Evolutionary conservation across 768 basidiomycete genomes (phyloP), one percentile per base, ranked within the genome.

Genomic region (Kwoniella newhampshirensis): DNA sequence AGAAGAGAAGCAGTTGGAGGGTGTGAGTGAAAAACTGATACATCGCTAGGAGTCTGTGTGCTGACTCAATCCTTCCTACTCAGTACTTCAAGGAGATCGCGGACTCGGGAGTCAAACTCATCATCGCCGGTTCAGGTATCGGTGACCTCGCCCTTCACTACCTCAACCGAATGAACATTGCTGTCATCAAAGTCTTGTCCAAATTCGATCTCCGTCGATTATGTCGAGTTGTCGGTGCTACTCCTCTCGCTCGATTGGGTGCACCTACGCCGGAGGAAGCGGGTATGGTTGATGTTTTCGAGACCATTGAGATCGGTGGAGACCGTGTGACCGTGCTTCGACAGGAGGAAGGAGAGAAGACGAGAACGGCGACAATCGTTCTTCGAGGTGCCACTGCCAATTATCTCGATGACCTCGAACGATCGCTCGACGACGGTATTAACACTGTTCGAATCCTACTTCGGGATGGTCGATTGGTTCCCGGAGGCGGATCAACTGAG

Each of bases 61-160:
- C n/a, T n/a, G n/a, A n/a, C n/a, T n/a, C n/a, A n/a, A n/a, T n/a
- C n/a, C n/a, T n/a, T n/a, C n/a, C n/a, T n/a, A n/a, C n/a, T n/a
- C 62, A 94, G 91, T 92, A 93, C 75, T 85, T 98, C 81, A 87
- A 91, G 80, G 94, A 98, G 79, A 91, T 99, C 63, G 90, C 92
- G 3, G 91, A 93, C 68, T 87, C 93, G 2, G 96, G 94, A 40
- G 87, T 99, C 68, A 89, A 87, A 74, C 83, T 97, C 63, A 85
- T 99, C 81, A 83, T 99, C 63, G 94, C 91, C 13, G 96, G 96
- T 18, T 87, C 91, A 8, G 84, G 85, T 39, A 83, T 99, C 63
- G 94, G 93, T 65, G 96, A 99, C 72, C 89, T 99, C 54, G 91
- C 93, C 1, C 81, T 96, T 57, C 96, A 99, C 79, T 99, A 92